Conservation (phyloP, 352 stramenopile species). For the Phytopythium sindhum region DNA sequence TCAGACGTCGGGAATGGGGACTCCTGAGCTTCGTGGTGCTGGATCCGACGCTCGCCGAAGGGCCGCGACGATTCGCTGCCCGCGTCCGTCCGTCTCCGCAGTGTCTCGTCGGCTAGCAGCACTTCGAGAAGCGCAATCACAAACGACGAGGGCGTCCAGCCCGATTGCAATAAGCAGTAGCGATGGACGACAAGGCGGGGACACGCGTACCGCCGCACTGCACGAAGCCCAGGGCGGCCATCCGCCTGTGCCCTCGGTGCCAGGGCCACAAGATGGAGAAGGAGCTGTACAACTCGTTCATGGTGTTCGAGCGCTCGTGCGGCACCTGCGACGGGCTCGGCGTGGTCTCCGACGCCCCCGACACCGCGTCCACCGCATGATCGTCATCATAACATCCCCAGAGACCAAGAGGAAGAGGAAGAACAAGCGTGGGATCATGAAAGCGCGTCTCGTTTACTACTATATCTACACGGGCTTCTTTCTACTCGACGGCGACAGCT, state of each 20-base stretch:
- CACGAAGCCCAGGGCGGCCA: constrained; percentile 2
- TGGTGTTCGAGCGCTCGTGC: constrained; percentile 58
- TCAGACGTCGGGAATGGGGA: no score
- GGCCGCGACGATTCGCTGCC: no score
- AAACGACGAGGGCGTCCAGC: no score
- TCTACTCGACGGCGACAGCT: not conserved
- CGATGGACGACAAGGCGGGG: not conserved
- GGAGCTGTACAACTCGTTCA: constrained; percentile 38
- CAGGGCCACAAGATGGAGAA: constrained; percentile 61
- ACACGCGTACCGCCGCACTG: not conserved
- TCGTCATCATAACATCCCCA: not conserved
- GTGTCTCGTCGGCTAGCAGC: no score
- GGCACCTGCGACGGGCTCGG: constrained; percentile 52
- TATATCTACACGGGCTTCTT: not conserved
- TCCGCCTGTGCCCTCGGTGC: constrained; percentile 49
- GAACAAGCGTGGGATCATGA: not conserved
- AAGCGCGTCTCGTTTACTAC: not conserved
- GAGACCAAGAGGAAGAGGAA: not conserved
- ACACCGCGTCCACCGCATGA: not conserved
- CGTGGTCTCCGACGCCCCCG: constrained; percentile 16
- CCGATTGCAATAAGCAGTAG: no score
- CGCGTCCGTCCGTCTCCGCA: not conserved
- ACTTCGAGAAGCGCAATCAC: no score
- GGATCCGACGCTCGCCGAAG: not conserved
- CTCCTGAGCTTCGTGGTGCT: no score